phyloP scores from a whole-genome alignment of 805 yeast genomes.

The Cyberlindnera maritima region DNA sequence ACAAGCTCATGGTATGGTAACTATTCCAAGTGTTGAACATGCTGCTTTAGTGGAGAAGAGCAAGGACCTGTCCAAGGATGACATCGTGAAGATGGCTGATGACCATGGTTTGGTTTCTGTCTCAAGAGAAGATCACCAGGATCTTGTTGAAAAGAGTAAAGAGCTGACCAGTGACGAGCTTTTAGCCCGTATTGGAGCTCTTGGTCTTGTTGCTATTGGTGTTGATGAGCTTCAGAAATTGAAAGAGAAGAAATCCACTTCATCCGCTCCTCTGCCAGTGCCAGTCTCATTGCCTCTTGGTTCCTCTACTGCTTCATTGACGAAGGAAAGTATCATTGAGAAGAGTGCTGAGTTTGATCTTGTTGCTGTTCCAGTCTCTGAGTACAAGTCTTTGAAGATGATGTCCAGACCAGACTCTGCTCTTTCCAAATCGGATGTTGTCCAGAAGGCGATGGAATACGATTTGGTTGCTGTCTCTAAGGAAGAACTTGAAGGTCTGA shows the following conservation, averaged over 20 bases:
- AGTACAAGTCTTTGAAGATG: slow-evolving; percentile 1
- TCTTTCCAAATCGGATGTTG: slow-evolving; percentile 18
- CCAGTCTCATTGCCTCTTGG: slow-evolving; percentile 3
- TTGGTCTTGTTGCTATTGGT: neutral
- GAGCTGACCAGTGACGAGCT: slow-evolving; percentile 12
- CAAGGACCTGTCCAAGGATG: neutral
- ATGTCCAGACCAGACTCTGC: slow-evolving; percentile 5
- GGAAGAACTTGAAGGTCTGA: slow-evolving; percentile 32
- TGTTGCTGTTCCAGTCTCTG: slow-evolving; percentile 18
- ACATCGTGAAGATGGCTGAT: too few species aligned
- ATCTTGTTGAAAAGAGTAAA: slow-evolving; percentile 1
- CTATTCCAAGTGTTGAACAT: slow-evolving; percentile 9
- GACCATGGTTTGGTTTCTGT: too few species aligned
- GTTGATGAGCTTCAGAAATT: slow-evolving; percentile 2
- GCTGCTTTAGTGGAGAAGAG: slow-evolving; percentile 1
- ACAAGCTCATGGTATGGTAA: slow-evolving; percentile 32
- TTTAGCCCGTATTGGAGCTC: neutral
- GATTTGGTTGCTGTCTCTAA: slow-evolving; percentile 36
- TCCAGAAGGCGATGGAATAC: slow-evolving; percentile 29
- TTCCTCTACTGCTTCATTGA: neutral
- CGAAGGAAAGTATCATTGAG: slow-evolving; percentile 12
- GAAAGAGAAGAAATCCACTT: slow-evolving; percentile 2
- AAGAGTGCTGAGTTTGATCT: slow-evolving; percentile 31
- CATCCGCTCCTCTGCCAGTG: neutral
- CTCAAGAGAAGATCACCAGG: too few species aligned